These are phyloP conservation scores for Backusella macrospora DNA, from an alignment of 192 early-diverging fungal genomes.

Conservation along the genomic window DNA sequence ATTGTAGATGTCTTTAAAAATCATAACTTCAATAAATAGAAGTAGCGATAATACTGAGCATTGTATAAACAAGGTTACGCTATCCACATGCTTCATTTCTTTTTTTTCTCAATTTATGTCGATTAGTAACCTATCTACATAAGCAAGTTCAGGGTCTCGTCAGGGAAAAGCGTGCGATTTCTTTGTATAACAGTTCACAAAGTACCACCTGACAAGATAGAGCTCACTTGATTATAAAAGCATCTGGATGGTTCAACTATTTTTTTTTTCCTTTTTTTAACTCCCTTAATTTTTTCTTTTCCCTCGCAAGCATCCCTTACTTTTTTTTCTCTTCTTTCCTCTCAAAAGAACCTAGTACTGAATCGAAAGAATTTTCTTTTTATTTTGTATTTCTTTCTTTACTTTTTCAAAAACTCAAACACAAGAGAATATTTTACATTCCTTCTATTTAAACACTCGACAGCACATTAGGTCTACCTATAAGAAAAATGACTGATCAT, in stretches of 20 bases:
- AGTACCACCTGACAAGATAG: conserved; percentile 13
- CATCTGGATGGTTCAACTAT: conserved; percentile 10
- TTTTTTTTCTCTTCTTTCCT: conserved; percentile 4
- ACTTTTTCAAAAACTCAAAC: background rate
- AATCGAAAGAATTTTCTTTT: conserved; percentile 19
- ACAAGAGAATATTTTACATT: background rate
- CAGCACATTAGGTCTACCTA: background rate
- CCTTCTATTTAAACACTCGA: background rate
- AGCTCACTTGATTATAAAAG: conserved; percentile 16
- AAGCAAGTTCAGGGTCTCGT: conserved; percentile 20
- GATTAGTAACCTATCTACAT: conserved; percentile 9
- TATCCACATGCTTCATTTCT: conserved; percentile 9
- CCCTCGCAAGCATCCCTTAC: background rate
- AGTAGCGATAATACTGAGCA: background rate
- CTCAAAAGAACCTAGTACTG: conserved; percentile 8
- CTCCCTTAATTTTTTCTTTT: conserved; percentile 12
- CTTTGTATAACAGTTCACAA: conserved; percentile 2
- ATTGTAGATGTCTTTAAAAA: background rate
- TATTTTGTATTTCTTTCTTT: conserved; percentile 10
- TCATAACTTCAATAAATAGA: background rate
- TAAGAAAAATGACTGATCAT: background rate
- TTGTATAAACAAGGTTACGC: conserved; percentile 9
- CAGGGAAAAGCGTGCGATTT: conserved; percentile 21
- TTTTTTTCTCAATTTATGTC: background rate
- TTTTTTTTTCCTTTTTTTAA: conserved; percentile 18